Evolutionary conservation across 2,329 filamentous ascomycete species (phyloP).

Genomic region (Colletotrichum abscissum): DNA sequence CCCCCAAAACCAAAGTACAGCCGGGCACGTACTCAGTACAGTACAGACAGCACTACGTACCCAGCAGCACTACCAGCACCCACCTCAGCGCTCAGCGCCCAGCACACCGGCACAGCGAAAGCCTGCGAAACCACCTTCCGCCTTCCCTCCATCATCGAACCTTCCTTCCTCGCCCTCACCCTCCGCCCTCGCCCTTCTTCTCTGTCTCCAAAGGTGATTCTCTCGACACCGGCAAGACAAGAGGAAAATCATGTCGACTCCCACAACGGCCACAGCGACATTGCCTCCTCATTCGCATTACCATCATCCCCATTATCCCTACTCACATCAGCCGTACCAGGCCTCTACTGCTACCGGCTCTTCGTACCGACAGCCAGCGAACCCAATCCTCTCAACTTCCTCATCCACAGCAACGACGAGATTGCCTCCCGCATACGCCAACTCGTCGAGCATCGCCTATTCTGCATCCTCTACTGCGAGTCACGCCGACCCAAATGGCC

Average conservation of each 20-base stretch:
- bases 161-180: slow-evolving; percentile 17
- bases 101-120: slow-evolving; percentile 27
- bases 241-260: slow-evolving; percentile 76
- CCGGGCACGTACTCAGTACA: slow-evolving; percentile 12
- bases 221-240: slow-evolving; percentile 26
- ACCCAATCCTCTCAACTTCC: slow-evolving; percentile 52
- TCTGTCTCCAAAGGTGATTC: slow-evolving; percentile 30
- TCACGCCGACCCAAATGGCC: slow-evolving; percentile 49
- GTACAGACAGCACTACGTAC: slow-evolving; percentile 16
- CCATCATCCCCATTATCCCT: slow-evolving; percentile 74
- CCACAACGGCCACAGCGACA: slow-evolving; percentile 58
- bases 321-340: slow-evolving; percentile 61
- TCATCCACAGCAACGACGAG: slow-evolving; percentile 50
- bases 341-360: slow-evolving; percentile 52
- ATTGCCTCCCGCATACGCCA: slow-evolving; percentile 45
- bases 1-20: neutral
- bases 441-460: slow-evolving; percentile 44
- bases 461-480: slow-evolving; percentile 36
- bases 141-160: slow-evolving; percentile 23
- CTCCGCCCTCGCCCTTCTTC: slow-evolving; percentile 18
- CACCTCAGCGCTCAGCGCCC: slow-evolving; percentile 22
- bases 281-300: slow-evolving; percentile 62
- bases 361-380: slow-evolving; percentile 45
- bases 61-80: slow-evolving; percentile 3
- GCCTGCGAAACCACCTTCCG: slow-evolving; percentile 33